Evolutionary conservation across 2,329 filamentous ascomycete genomes (phyloP), one percentile per base, ranked within the genome.

Genomic region (Claviceps monticola): DNA sequence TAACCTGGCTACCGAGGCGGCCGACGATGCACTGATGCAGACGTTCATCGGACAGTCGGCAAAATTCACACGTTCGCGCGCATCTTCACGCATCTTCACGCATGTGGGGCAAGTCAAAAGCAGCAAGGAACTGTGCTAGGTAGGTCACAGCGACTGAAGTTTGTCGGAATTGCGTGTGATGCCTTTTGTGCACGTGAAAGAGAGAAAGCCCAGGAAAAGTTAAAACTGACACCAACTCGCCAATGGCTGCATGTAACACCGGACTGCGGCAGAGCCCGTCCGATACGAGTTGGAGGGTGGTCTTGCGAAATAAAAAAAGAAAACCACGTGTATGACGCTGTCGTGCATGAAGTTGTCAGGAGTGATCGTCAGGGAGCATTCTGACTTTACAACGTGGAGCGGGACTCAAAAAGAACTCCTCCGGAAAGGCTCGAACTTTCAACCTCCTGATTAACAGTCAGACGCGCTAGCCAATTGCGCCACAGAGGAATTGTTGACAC

Each of bases 401-500:
- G 8, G 7, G 7, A 1, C 8, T 3, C 29, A 37, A 49, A 49
- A 44, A 50, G 8, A 13, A 44, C 3, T 36, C 11, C 7, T 36
- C 50, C 45, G 50, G 38, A 46, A 46, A 47, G 50, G 51, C 43
- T 51, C 21, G 49, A 51, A 50, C 48, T 50, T 50, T 50, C 48
- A 50, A 50, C 48, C 48, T 62, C 59, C 56, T 58, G 61, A 66
- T 66, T 76, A 77, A 77, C 74, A 77, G 74, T 76, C 74, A 71
- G 69, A 77, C 74, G 74, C 74, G 74, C 74, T 77, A 77, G 72
- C 74, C 74, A 76, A 74, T 62, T 71, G 68, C 56, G 68, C 68
- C 66, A 80, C 74, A 55, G 58, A 58, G 57, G 19, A 61, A 39
- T n/a, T 44, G 39, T 41, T 48, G 36, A 6, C 1, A 1, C 1